Evolutionary conservation across 192 early-diverging fungal genomes (phyloP).

Genomic region (Paraglomus occultum): DNA sequence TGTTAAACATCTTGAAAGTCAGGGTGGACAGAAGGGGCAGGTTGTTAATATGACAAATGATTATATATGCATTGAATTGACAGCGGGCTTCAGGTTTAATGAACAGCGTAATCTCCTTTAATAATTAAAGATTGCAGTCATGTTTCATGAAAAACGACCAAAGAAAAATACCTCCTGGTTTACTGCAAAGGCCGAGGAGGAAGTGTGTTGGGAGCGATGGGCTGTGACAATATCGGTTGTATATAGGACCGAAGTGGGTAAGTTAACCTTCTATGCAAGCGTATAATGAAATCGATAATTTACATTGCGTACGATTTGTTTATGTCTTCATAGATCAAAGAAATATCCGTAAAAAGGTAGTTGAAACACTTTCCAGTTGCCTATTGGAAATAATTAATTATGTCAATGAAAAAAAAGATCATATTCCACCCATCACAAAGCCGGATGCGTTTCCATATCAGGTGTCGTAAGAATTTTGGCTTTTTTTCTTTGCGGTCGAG

Average conservation of each 20-base stretch:
- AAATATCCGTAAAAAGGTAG: conserved; percentile 43
- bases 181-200: conserved; percentile 49
- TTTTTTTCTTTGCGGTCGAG: not conserved
- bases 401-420: conserved; percentile 62
- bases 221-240: conserved; percentile 48
- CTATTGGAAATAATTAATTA: conserved; percentile 52
- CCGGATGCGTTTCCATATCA: conserved; percentile 61
- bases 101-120: not conserved
- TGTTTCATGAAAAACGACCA: conserved; percentile 60
- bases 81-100: not conserved
- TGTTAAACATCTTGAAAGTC: conserved; percentile 36
- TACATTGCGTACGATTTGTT: not conserved
- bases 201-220: conserved; percentile 67
- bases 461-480: conserved; percentile 29
- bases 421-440: conserved; percentile 63
- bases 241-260: conserved; percentile 51
- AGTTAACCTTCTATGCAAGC: not conserved
- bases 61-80: not conserved
- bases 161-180: conserved; percentile 55
- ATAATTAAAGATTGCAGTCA: conserved; percentile 48
- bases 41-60: conserved; percentile 30
- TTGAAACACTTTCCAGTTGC: conserved; percentile 44
- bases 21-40: conserved; percentile 47
- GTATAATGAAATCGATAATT: not conserved
- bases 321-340: conserved; percentile 39